Base-by-base conservation (phyloP, 306 rosid genomes). In the Boehmeria nivea region DNA sequence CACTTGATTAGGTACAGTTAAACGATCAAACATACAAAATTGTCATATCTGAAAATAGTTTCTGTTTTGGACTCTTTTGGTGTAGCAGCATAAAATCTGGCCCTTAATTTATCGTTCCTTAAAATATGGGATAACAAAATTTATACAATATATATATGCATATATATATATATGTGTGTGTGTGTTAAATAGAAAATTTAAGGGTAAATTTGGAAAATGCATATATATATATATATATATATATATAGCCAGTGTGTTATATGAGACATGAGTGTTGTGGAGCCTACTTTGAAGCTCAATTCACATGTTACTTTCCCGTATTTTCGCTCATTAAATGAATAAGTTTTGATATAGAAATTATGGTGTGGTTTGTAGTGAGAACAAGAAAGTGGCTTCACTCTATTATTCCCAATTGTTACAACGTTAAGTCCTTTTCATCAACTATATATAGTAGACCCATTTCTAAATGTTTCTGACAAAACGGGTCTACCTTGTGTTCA, bases 311-410 rank as follows among this genome's bases (percentile, higher is more conserved):
- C 9, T 18, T 45, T 16, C 51, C 10, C 20, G 8, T 18, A 45
- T 18, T 16, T 4, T 31, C 36, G 36, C 21, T 2, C 10, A 21
- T 18, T 18, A 12, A 45, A 18, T 45, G 13, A 4, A 19, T 17
- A 18, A 13, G 10, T 45, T 5, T 45, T 31, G 36, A 31, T 31
- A 10, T 31, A 31, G 51, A 19, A 18, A 45, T 18, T 10, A 45
- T 45, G 25, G 4, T 21, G 52, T 13, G n/a, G 14, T 47, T 19
- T 10, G 13, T 20, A 3, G 24, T 46, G 14, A 19, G 15, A 8
- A 46, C 52, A 46, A 18, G 27, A 46, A 21, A 46, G 26, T 46
- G 23, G 52, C 15, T 46, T 46, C 15, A 46, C 28, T 47, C 52
- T 47, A 12, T 47, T 13, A 19, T 47, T 47, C 28, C 15, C 15